Percentiles rank a stretch among this genome's conserved stretches.
phyloP scores from a whole-genome alignment of 768 basidiomycete species.

The Tylopilus sp. region DNA sequence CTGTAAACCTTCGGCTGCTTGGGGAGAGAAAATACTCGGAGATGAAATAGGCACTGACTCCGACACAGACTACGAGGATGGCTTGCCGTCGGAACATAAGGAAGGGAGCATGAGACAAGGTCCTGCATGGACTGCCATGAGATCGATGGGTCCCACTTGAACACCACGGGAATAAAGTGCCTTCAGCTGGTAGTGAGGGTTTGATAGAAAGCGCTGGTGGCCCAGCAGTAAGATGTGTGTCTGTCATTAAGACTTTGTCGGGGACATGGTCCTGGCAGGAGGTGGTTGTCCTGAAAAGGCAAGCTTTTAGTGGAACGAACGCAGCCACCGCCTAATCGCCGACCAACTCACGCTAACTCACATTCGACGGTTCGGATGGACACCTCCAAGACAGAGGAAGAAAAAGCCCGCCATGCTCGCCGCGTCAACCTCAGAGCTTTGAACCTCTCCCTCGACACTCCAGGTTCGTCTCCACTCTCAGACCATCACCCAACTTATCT shows the following conservation, averaged over 20 bases:
- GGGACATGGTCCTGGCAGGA: not conserved
- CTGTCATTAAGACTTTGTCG: not conserved
- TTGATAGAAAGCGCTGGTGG: not conserved
- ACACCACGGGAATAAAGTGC: no score
- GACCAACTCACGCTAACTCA: slow-evolving; percentile 4
- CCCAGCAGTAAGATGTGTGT: not conserved
- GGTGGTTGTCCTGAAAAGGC: slow-evolving; percentile 11
- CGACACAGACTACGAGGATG: slow-evolving; percentile 5
- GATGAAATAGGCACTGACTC: slow-evolving; percentile 27
- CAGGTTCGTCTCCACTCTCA: slow-evolving; percentile 37
- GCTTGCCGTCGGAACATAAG: not conserved
- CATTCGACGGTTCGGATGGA: slow-evolving; percentile 22
- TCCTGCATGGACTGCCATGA: not conserved
- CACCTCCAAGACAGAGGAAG: slow-evolving; percentile 43
- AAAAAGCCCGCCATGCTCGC: slow-evolving; percentile 49
- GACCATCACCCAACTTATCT: not conserved
- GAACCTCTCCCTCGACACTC: slow-evolving; percentile 47
- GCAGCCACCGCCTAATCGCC: slow-evolving; percentile 13
- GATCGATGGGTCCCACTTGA: not conserved
- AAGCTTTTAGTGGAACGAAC: not conserved
- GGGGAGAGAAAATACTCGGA: slow-evolving; percentile 20
- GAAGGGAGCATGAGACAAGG: not conserved
- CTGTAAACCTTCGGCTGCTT: slow-evolving; percentile 17
- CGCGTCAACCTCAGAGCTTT: slow-evolving; percentile 56
- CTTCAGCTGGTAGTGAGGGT: not conserved